Evolutionary conservation across 2,329 filamentous ascomycete species (phyloP).

Genomic region (Arachnopeziza araneosa): DNA sequence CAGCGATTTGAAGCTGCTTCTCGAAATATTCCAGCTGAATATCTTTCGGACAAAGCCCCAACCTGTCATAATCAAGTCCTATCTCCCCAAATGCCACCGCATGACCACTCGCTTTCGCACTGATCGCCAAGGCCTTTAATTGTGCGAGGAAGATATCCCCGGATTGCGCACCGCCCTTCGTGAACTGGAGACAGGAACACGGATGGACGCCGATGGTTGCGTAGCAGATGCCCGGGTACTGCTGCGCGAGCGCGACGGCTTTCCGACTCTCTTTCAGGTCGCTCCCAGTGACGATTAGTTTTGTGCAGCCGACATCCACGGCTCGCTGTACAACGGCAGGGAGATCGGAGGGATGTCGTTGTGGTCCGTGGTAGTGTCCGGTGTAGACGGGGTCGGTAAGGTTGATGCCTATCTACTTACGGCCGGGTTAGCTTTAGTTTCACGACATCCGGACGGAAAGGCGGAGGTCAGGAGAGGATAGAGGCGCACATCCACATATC

Average conservation of each 20-base stretch:
- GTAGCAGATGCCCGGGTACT: slow-evolving; percentile 76
- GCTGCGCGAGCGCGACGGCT: slow-evolving; percentile 66
- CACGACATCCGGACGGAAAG: background rate
- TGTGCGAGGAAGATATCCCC: slow-evolving; percentile 45
- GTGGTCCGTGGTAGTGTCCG: slow-evolving; percentile 76
- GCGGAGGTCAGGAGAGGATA: background rate
- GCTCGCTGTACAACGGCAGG: slow-evolving; percentile 74
- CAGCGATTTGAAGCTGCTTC: slow-evolving; percentile 47
- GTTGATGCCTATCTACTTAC: slow-evolving; percentile 78
- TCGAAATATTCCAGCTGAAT: slow-evolving; percentile 82
- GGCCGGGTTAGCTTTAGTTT: background rate
- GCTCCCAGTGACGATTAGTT: slow-evolving; percentile 91
- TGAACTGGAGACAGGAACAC: slow-evolving; percentile 78
- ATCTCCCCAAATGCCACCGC: slow-evolving; percentile 85
- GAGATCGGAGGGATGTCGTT: slow-evolving; percentile 69
- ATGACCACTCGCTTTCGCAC: slow-evolving; percentile 38
- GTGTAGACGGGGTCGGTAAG: slow-evolving; percentile 87
- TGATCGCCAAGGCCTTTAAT: slow-evolving; percentile 58
- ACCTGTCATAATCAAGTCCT: slow-evolving; percentile 90
- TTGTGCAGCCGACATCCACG: slow-evolving; percentile 70
- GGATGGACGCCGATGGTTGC: slow-evolving; percentile 92
- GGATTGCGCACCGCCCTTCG: slow-evolving; percentile 45
- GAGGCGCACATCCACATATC: slow-evolving; percentile 56
- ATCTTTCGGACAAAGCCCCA: slow-evolving; percentile 74
- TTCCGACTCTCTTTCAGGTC: slow-evolving; percentile 72